Evolutionary conservation across 352 stramenopile species (phyloP), one percentile per base, ranked within the genome.

Genomic region (Phytophthora pseudosyringae): DNA sequence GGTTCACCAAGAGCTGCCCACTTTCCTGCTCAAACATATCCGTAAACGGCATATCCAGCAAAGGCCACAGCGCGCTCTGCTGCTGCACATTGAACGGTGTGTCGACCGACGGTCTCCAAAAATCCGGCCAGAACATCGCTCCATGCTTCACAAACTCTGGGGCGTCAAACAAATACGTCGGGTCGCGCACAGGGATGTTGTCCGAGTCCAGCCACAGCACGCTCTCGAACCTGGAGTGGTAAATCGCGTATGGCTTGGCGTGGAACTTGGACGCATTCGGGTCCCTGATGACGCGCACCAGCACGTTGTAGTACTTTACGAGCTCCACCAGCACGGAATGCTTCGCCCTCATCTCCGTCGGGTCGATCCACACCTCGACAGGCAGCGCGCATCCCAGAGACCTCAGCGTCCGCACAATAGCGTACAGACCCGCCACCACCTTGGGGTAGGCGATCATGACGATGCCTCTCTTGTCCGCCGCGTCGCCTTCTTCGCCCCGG

Each of bases 11-110:
- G 16, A 94, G 39, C 53, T 95, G 88, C 0, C 85, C 88, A 43
- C 78, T 91, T 45, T 95, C 87, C 57, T 94, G 85, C 64, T 95
- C 87, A 60, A 90, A 93, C 87, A 95, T 95, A 43, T 95, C 81
- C 7, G 78, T 81, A 70, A 93, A 95, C 16, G 85, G 86, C 77
- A 94, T 93, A 66, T 91, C 83, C 12, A 95, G 57, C 41, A 93
- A 40, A 7, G 78, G 52, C 87, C 87, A 95, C 39, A 95, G 35
- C 7, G 59, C 73, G 50, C 75, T 91, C 41, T 91, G 81, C 46
- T 88, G 62, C 1, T 93, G 80, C 7, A 95, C 71, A 44, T 93
- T 93, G 59, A 93, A 95, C 3, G 74, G 75, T 8, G 82, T 94
- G 25, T 76, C 78, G 35, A 76, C 58, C 18, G 59, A 21, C 6